These are phyloP conservation scores for Geotrichum citri-aurantii DNA, from an alignment of 1,139 yeast genomes.

Conservation along the genomic window DNA sequence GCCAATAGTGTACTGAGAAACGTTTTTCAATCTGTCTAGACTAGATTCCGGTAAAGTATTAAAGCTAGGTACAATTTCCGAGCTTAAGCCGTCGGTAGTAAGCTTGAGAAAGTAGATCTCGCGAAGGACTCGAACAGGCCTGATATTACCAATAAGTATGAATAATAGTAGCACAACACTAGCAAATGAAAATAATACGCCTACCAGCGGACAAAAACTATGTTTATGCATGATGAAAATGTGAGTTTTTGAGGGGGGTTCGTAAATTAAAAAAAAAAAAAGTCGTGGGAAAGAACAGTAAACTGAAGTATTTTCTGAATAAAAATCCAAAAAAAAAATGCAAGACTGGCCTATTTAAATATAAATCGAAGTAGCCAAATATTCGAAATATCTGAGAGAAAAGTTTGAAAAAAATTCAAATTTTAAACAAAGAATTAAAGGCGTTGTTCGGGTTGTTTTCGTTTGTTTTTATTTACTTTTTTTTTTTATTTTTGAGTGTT, in stretches of 20 bases:
- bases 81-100: not conserved
- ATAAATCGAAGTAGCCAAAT: not conserved
- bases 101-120: slow-evolving; percentile 11
- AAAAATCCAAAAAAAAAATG: not conserved
- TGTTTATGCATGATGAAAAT: not conserved
- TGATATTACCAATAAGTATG: slow-evolving; percentile 10
- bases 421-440: not conserved
- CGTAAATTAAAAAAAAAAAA: not conserved
- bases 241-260: not conserved
- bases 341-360: not conserved
- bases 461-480: not conserved
- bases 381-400: not conserved
- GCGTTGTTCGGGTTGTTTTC: not conserved
- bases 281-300: not conserved
- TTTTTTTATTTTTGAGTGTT: not conserved
- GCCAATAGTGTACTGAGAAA: slow-evolving; percentile 1
- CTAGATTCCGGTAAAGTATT: not conserved
- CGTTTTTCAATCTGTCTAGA: not conserved
- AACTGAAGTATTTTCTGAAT: not conserved
- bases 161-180: slow-evolving; percentile 4
- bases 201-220: not conserved
- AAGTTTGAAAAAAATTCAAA: not conserved
- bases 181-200: slow-evolving; percentile 12
- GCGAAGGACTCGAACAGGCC: slow-evolving; percentile 1
- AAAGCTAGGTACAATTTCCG: slow-evolving; percentile 4